Base-by-base conservation (phyloP, 805 yeast species). In the Ogataea zsoltii region DNA sequence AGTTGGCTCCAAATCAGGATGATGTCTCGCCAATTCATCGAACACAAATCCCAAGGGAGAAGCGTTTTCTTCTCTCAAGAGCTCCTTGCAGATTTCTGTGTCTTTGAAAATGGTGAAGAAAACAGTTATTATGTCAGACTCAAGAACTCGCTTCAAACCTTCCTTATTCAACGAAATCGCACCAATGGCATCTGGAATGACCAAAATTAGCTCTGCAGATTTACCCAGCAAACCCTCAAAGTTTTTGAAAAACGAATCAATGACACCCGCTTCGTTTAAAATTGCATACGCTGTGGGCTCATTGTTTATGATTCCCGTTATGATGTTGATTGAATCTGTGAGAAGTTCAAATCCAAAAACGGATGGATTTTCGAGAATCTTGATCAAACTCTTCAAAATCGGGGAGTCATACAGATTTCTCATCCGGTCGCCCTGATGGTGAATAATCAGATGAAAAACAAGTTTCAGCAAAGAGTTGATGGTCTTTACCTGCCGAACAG, bases 251-350 rank as follows among this genome's bases (percentile, higher is more conserved):
- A 90, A 73, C 2, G 79, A 69, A 38, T 84, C 85, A 30, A 91
- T 79, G 1, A 87, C 79, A 0, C 80, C 78, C 0, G 95, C 84
- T 61, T 91, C 98, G 33, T 79, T 82, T 53, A 91, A 71, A 33
- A 91, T 82, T 2, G 85, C 75, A 57, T 76, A 91, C 3, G 96
- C 88, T 0, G 97, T 89, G 7, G 97, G 97, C 57, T 92, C 97
- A 53, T 85, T 86, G 60, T 91, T 92, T 23, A 91, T 81, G 48
- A 89, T 87, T 11, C 76, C 76, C 33, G 84, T 76, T 16, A 89
- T 74, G 11, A 83, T 76, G 49, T 80, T 83, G 30, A 91, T 62
- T 0, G 87, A 75, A 17, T 78, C 70, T 0, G 87, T 71, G 12
- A 87, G 62, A 12, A 88, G 64, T 13, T 79, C 74, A 32, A 81